Percentiles rank a stretch among this genome's conserved stretches.
These are phyloP conservation scores for Allium sativum DNA, from an alignment of 106 monocot genomes.

Conservation along the genomic window DNA sequence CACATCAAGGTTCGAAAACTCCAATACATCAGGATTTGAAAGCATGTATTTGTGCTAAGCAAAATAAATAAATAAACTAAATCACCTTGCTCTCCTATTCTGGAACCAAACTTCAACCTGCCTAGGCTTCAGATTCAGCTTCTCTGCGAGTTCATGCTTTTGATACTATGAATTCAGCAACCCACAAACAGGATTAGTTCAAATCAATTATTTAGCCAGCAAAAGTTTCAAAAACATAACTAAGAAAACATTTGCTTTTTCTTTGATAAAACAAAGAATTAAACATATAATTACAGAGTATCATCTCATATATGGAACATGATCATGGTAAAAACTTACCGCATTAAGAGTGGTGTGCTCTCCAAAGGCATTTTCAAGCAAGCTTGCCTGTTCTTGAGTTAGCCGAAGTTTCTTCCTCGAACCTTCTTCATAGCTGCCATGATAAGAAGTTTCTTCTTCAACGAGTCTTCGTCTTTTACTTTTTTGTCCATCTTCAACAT, in stretches of 20 bases:
- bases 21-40: too few species aligned
- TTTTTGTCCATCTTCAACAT: not conserved
- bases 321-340: not conserved
- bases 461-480: not conserved
- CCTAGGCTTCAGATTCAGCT: conserved; percentile 16
- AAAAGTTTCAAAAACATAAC: not conserved
- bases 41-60: too few species aligned
- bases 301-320: too few species aligned
- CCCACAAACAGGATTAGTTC: too few species aligned
- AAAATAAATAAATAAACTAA: too few species aligned
- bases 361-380: conserved; percentile 11
- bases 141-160: conserved; percentile 36
- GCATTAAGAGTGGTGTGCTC: conserved; percentile 2
- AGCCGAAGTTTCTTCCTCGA: conserved; percentile 16
- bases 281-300: too few species aligned
- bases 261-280: too few species aligned
- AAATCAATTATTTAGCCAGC: too few species aligned
- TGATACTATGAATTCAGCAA: conserved; percentile 8
- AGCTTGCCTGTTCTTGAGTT: not conserved
- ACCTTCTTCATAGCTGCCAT: not conserved
- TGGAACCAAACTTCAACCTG: conserved; percentile 49
- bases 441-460: not conserved
- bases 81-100: conserved; percentile 41
- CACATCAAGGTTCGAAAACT: too few species aligned
- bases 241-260: not conserved